A percentile compares a stretch with the other conserved stretches of the same genome.
Conservation (phyloP, 306 rosid species). For the Hippophae rhamnoides region DNA sequence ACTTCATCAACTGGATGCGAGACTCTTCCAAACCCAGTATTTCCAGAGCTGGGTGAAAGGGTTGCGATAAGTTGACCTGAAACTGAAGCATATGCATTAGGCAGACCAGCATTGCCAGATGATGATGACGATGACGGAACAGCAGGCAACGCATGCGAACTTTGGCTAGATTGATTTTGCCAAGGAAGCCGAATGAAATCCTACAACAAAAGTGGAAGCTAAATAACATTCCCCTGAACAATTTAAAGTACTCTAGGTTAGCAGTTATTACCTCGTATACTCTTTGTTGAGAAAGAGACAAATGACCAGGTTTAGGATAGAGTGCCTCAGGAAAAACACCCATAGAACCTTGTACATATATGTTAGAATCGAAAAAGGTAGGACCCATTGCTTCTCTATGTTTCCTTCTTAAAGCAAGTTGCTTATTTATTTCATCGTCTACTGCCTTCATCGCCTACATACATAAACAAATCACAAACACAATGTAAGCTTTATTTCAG, state of each 20-base stretch:
- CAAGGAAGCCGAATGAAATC: conserved; percentile 97
- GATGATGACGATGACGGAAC: conserved; percentile 33
- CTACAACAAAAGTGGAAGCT: conserved; percentile 25
- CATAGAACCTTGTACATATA: conserved; percentile 77
- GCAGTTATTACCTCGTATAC: conserved; percentile 70
- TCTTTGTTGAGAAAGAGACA: conserved; percentile 80
- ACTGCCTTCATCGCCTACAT: conserved; percentile 75
- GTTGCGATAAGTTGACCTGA: conserved; percentile 55
- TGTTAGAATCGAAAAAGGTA: conserved; percentile 64
- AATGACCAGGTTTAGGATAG: conserved; percentile 93
- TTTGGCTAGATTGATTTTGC: conserved; percentile 83
- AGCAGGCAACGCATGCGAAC: conserved; percentile 53
- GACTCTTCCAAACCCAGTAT: conserved; percentile 60
- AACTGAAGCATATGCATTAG: conserved; percentile 49
- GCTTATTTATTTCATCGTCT: conserved; percentile 79
- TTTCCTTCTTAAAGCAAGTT: conserved; percentile 80
- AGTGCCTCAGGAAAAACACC: conserved; percentile 91
- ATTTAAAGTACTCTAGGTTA: conserved; percentile 5
- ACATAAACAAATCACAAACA: conserved; percentile 1
- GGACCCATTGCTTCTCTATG: conserved; percentile 77
- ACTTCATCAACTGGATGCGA: conserved; percentile 52
- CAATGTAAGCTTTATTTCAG: not conserved
- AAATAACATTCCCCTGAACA: conserved; percentile 8
- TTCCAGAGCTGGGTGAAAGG: conserved; percentile 42
- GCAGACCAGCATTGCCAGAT: conserved; percentile 41